Percentiles rank a stretch among this genome's conserved stretches.
phyloP scores from a whole-genome alignment of 1,284 basidiomycete genomes.

The Sparassis latifolia region DNA sequence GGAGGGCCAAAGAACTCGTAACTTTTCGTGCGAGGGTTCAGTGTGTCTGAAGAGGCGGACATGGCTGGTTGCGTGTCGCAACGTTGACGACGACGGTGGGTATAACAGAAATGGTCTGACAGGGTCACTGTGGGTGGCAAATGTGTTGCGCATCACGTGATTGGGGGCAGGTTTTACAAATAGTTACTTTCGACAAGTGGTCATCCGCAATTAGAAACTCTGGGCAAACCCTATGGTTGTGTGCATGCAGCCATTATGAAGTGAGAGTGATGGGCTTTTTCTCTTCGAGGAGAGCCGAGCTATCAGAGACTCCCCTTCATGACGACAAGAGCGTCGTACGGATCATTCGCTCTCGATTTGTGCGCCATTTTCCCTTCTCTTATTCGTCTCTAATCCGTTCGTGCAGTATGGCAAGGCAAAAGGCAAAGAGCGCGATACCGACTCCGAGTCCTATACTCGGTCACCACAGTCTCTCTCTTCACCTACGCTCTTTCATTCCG shows the following conservation, averaged over 20 bases:
- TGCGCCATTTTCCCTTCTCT: conserved; percentile 33
- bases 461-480: conserved; percentile 28
- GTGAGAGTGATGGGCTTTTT: conserved; percentile 39
- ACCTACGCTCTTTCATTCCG: conserved; percentile 23
- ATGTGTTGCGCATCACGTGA: too few species aligned
- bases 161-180: too few species aligned
- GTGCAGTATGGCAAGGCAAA: conserved; percentile 53
- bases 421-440: conserved; percentile 49
- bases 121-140: too few species aligned
- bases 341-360: conserved; percentile 69
- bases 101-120: neutral
- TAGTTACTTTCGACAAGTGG: neutral
- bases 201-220: neutral
- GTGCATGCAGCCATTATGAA: conserved; percentile 20
- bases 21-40: conserved; percentile 63
- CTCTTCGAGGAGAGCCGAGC: conserved; percentile 32
- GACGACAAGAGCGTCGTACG: conserved; percentile 46
- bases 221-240: too few species aligned
- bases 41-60: conserved; percentile 18
- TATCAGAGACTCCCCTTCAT: conserved; percentile 16
- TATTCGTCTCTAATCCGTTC: conserved; percentile 1
- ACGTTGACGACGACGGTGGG: neutral
- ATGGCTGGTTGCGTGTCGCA: conserved; percentile 7
- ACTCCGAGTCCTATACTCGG: conserved; percentile 15
- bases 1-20: conserved; percentile 87